Base-by-base conservation (phyloP, 2,329 filamentous ascomycete species). In the Thermothelomyces thermophilus region DNA sequence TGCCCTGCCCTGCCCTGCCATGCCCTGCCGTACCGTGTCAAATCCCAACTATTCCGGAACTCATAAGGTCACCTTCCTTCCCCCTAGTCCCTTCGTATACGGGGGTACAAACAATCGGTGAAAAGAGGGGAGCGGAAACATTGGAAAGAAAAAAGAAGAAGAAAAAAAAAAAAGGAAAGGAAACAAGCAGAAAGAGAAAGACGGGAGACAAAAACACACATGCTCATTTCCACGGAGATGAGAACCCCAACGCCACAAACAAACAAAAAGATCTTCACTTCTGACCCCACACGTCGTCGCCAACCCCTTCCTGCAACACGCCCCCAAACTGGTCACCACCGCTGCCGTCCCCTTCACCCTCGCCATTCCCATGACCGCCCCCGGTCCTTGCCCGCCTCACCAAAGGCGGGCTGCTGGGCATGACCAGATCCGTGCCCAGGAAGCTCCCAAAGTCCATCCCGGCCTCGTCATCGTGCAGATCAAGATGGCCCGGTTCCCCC, bases 361-460 rank as follows among this genome's bases (percentile, higher is more conserved):
- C n/a, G n/a, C 46, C 40, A 36, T 46, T 45, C 17, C 46, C 42
- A 24, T 43, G 5, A 11, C 31, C 22, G 14, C 11, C 31, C 30
- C 3, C 17, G 10, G 5, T 11, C 51, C 50, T 28, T 51, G 45
- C 33, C 11, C 60, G 53, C n/a, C 63, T 57, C 11, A 65, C 34
- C 16, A 64, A 41, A 5, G 75, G 70, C 31, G 76, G 72, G 9
- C 74, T 77, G 58, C 73, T 76, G 5, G 73, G 69, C 66, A 76
- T 69, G 9, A 67, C 59, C 24, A 64, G 62, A 41, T 78, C 75
- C 1, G 73, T 73, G 55, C 69, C 69, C 17, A 80, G 64, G 26
- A 76, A 67, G 26, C 66, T 69, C 33, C 67, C 67, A 61, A 79
- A 77, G 56, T 79, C 75, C 20, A 76, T 48, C 5, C 53, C 41